Base-by-base conservation (phyloP, 2,329 filamentous ascomycete genomes). In the Nemania diffusa region DNA sequence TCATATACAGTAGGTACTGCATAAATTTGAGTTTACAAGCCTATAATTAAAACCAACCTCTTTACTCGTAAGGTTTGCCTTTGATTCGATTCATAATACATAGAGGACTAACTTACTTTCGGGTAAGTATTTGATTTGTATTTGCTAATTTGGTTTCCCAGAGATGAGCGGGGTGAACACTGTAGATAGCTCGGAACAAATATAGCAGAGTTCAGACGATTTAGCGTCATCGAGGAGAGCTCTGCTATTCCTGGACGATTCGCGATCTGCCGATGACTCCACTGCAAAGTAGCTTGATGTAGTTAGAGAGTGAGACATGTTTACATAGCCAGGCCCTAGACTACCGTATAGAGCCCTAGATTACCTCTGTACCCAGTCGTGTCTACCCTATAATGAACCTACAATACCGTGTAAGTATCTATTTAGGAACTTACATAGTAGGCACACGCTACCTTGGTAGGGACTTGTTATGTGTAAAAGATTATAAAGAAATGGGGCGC, bases 141-240 rank as follows among this genome's bases (percentile, higher is more conserved):
- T 57, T 53, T 58, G 53, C n/a, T 8, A 57, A 60, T 64, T 52
- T 7, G 26, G 50, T 46, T 24, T 11, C 42, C 29, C 3, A 27
- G 40, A 24, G 8, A 64, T 24, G 13, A 60, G 40, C 27, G 27
- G 48, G 29, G 26, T 24, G 20, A 48, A 22, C n/a, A n/a, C n/a
- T n/a, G n/a, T n/a, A n/a, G n/a, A n/a, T 58, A 58, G 55, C 26
- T 27, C 32, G 11, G 59, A 60, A 55, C 22, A 67, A 60, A 64
- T 64, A 64, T 67, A 67, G 60, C 34, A 58, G 46, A 48, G 32
- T 59, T 56, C 5, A 42, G 46, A 46, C 27, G 50, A 59, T 59
- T 24, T 67, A 67, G 60, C 60, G 60, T 67, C 60, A 61, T 60
- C 65, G 56, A 60, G 52, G 7, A 44, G 34, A 63, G 29, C 34